Percentiles rank a stretch among this genome's conserved stretches.
These are phyloP conservation scores for Inonotus obliquus DNA, from an alignment of 1,284 basidiomycete species.

Conservation along the genomic window DNA sequence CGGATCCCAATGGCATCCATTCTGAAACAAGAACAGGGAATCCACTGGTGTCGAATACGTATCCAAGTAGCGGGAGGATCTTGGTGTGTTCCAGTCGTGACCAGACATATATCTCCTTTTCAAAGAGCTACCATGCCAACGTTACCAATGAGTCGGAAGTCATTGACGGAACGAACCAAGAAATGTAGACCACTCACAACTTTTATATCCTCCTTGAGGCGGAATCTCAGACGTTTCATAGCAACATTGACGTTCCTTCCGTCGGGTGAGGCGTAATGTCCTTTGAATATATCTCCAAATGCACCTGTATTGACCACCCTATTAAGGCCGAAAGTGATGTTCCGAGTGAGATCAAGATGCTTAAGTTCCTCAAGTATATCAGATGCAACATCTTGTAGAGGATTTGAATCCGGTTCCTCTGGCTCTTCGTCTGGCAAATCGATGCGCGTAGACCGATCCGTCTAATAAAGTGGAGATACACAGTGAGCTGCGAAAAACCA, in stretches of 20 bases:
- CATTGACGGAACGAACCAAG: too few species aligned
- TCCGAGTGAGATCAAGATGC: conserved; percentile 1
- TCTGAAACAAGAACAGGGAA: conserved; percentile 2
- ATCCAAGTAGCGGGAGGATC: conserved; percentile 9
- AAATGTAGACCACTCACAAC: neutral
- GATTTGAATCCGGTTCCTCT: neutral
- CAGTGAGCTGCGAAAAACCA: too few species aligned
- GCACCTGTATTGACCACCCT: neutral
- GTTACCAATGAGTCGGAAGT: neutral
- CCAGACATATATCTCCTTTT: conserved; percentile 5
- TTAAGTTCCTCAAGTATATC: conserved; percentile 1
- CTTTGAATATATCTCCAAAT: neutral
- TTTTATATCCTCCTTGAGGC: neutral
- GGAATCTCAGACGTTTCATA: conserved; percentile 10
- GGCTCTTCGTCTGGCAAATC: neutral
- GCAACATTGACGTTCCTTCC: neutral
- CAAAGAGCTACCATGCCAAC: neutral
- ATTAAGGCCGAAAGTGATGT: neutral
- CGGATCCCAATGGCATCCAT: conserved; percentile 7
- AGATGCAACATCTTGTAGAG: neutral
- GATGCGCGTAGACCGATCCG: neutral
- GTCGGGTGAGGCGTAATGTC: neutral
- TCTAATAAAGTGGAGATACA: too few species aligned
- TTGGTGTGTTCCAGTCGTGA: neutral
- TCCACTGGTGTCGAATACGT: neutral